These are phyloP conservation scores for Neonectria neomacrospora DNA, from an alignment of 2,329 filamentous ascomycete genomes.

Conservation along the genomic window DNA sequence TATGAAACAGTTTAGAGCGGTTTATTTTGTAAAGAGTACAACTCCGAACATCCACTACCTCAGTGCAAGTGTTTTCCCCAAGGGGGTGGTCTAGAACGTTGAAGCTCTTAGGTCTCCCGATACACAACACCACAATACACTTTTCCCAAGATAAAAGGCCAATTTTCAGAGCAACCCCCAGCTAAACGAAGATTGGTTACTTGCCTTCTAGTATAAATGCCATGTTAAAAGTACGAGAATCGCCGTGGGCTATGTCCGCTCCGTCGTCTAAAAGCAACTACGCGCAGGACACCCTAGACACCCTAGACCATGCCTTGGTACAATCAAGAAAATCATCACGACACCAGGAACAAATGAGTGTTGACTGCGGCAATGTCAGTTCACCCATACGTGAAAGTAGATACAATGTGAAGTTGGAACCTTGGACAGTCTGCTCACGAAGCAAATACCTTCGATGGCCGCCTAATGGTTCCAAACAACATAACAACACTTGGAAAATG, in stretches of 20 bases:
- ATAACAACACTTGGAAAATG: background rate
- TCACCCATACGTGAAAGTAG: background rate
- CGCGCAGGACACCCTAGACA: background rate
- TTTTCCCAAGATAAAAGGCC: background rate
- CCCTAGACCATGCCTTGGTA: background rate
- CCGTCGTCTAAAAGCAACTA: background rate
- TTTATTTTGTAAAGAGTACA: background rate
- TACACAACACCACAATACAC: no score
- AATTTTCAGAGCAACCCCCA: no score
- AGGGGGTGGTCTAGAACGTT: background rate
- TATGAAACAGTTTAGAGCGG: background rate
- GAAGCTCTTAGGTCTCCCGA: background rate
- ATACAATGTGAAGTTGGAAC: no score
- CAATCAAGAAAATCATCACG: background rate
- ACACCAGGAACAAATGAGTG: background rate
- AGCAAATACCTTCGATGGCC: background rate
- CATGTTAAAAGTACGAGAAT: no score
- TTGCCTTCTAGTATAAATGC: no score
- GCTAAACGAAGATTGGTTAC: no score
- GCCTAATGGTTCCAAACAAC: background rate
- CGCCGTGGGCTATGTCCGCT: no score
- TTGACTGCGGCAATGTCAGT: background rate
- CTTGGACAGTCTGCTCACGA: background rate
- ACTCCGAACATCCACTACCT: background rate
- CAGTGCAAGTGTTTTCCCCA: background rate